Base-by-base conservation (phyloP, 2,329 filamentous ascomycete species). In the Alternaria brassicae region DNA sequence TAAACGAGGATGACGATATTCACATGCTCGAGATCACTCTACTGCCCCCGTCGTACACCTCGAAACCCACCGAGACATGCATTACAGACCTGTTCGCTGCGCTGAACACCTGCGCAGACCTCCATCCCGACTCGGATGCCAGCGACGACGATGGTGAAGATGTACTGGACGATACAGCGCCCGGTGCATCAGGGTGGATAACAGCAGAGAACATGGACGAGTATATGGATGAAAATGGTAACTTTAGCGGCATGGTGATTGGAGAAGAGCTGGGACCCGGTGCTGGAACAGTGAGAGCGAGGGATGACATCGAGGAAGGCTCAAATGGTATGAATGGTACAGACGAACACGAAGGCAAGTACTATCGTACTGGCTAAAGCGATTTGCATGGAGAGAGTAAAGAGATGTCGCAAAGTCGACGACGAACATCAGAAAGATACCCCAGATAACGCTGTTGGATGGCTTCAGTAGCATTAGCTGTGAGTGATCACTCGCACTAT, bases 131-230 rank as follows among this genome's bases (percentile, higher is more conserved):
- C 67, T 87, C 88, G 0, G 80, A 81, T n/a, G 80, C 82, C 9
- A 85, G 83, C 3, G 86, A 84, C 12, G 86, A 86, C 1, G 86
- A 85, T 2, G 86, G 86, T 1, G 85, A 84, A 0, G 62, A 64
- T 21, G 34, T 62, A 2, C 37, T 82, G 73, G 80, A 78, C 12
- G 75, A 71, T 0, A 87, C 88, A 0, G 86, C 91, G 76, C 89
- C 91, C 0, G 90, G 91, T 1, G 91, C 90, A 49, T 86, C 86
- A 0, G 91, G 91, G 0, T 94, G 91, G 91, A 93, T 98, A 72
- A 98, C 94, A 15, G 91, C 91, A 8, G 94, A 97, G 56, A 98
- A 97, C 70, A 89, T 96, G 75, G 83, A 90, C 64, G 86, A 96
- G 67, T 96, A 88, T 72, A 49, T 76, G 44, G 77, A 79, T 57